A percentile compares a stretch with the other conserved stretches of the same genome.
These are phyloP conservation scores for Cardamine resedifolia DNA, from an alignment of 345 rosid genomes.

Conservation along the genomic window DNA sequence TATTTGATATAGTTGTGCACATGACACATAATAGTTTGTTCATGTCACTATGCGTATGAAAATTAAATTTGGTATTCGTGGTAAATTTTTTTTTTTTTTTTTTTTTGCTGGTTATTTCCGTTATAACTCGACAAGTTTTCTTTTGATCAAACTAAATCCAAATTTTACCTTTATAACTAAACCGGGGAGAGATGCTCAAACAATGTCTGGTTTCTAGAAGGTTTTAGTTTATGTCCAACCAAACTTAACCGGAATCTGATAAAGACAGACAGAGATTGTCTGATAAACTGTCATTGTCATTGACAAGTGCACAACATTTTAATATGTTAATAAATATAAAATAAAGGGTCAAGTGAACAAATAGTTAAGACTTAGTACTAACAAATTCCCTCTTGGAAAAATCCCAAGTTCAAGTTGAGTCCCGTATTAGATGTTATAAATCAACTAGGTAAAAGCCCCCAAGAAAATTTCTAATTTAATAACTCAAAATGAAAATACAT, in stretches of 20 bases:
- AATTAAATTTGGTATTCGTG: too few relatives aligned
- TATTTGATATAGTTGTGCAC: too few relatives aligned
- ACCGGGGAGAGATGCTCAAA: neutral
- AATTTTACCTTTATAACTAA: neutral
- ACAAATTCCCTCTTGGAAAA: conserved; percentile 21
- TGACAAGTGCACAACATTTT: neutral
- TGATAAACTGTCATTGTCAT: conserved; percentile 19
- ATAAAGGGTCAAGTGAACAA: conserved; percentile 5
- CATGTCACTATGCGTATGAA: too few relatives aligned
- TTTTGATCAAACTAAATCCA: neutral
- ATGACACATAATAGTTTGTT: too few relatives aligned
- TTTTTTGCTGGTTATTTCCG: conserved; percentile 23
- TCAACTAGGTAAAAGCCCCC: neutral
- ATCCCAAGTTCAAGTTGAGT: conserved; percentile 22
- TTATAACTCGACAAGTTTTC: neutral
- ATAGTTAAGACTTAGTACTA: neutral
- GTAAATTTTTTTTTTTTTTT: too few relatives aligned
- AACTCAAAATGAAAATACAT: neutral
- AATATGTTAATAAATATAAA: neutral
- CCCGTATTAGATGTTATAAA: conserved; percentile 2
- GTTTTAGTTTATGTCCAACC: neutral
- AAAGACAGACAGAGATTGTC: conserved; percentile 21
- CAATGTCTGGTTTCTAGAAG: neutral
- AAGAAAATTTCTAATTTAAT: neutral
- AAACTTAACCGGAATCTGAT: neutral